A percentile compares a stretch with the other conserved stretches of the same genome.
Conservation (phyloP, 2,329 filamentous ascomycete species). For the Pseudogymnoascus sp. region DNA sequence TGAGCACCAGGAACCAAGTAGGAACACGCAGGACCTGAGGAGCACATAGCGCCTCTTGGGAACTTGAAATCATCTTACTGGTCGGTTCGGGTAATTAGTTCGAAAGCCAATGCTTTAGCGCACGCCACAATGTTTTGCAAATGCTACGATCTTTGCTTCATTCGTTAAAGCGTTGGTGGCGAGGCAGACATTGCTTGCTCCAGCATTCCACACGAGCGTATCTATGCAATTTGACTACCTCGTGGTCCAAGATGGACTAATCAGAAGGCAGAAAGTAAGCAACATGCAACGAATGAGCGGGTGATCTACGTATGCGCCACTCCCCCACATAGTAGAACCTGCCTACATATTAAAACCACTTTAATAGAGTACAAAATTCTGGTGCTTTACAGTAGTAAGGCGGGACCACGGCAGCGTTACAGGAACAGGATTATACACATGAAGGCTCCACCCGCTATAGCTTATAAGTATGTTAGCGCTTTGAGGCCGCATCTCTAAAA, state of each 20-base stretch:
- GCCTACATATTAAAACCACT: neutral
- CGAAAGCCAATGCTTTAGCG: conserved; percentile 1
- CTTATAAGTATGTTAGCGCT: neutral
- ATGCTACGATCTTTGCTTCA: neutral
- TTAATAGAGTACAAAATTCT: neutral
- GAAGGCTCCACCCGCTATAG: neutral
- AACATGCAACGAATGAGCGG: neutral
- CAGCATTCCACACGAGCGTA: neutral
- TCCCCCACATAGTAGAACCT: neutral
- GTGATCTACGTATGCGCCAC: neutral
- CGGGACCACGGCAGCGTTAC: neutral
- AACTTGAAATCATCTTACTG: neutral
- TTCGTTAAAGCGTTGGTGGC: neutral
- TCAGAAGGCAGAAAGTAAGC: neutral
- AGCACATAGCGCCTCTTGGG: neutral
- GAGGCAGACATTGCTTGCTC: neutral
- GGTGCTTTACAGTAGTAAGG: neutral
- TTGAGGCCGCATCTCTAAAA: neutral
- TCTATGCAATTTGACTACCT: neutral
- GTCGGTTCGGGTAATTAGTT: neutral
- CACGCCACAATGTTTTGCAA: neutral
- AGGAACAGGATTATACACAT: neutral
- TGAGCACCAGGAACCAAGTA: neutral
- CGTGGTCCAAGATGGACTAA: neutral
- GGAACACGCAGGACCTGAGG: neutral